A percentile compares a stretch with the other conserved stretches of the same genome.
Conservation (phyloP, 371 early-diverging fungal species). For the Mortierella sp. region DNA sequence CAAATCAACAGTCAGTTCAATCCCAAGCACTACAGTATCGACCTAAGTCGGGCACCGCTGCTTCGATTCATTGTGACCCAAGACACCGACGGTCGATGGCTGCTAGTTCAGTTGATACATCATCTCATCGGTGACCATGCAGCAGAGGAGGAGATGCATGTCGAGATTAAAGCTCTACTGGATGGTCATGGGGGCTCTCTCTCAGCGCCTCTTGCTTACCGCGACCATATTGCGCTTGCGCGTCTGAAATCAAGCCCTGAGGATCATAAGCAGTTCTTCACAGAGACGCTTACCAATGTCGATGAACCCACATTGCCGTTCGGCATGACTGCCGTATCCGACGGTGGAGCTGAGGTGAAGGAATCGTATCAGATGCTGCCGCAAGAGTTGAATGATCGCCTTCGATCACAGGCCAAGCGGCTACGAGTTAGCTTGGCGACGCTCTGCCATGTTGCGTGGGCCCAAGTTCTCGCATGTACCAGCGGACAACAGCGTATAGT, state of each 20-base stretch:
- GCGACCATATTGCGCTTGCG: slow-evolving; percentile 7
- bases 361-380: slow-evolving; percentile 2
- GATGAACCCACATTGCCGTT: slow-evolving; percentile 10
- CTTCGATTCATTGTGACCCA: slow-evolving; percentile 13
- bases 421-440: slow-evolving; percentile 16
- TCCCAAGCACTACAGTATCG: slow-evolving; percentile 3
- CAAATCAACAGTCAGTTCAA: slow-evolving; percentile 8
- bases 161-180: slow-evolving; percentile 13
- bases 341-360: not conserved
- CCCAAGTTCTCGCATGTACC: slow-evolving; percentile 6
- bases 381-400: slow-evolving; percentile 2
- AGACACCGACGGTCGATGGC: slow-evolving; percentile 15
- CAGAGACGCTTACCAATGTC: slow-evolving; percentile 12
- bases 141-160: slow-evolving; percentile 5
- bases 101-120: slow-evolving; percentile 9
- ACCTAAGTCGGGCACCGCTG: slow-evolving; percentile 15
- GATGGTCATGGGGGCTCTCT: not conserved
- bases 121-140: slow-evolving; percentile 18
- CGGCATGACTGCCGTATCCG: slow-evolving; percentile 6
- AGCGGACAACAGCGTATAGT: slow-evolving; percentile 22
- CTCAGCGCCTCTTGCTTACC: not conserved
- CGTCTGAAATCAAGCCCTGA: not conserved
- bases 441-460: slow-evolving; percentile 26
- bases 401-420: slow-evolving; percentile 2
- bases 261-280: slow-evolving; percentile 9